Base-by-base conservation (phyloP, 2,329 filamentous ascomycete genomes). In the Penicillium sp. region DNA sequence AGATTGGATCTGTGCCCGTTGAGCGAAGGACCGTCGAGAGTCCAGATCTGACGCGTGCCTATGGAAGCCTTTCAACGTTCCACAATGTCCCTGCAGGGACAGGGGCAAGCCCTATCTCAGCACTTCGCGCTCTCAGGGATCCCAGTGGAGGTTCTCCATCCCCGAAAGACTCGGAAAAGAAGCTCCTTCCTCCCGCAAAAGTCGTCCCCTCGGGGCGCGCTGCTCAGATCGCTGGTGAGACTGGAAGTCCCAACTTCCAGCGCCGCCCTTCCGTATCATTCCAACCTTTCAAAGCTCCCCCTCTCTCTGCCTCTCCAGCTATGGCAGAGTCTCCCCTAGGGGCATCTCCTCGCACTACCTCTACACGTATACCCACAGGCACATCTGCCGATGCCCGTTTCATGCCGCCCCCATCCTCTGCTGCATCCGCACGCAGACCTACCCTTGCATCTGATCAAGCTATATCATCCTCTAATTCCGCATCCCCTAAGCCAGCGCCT, bases 271-370 rank as follows among this genome's bases (percentile, higher is more conserved):
- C 91, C 0, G 84, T 96, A 21, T 95, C 90, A 0, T 96, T 97
- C 66, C 90, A 95, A 64, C 92, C 93, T 0, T 99, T 99, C 79
- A 99, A 99, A 74, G 90, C 92, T 13, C 93, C 93, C 10, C 95
- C 93, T 1, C 79, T 97, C n/a, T 96, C 92, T 2, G 91, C 89
- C 4, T 97, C 92, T 4, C 93, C 92, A 16, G 79, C 81, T n/a
- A 74, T 78, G 29, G 74, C 77, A 4, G 76, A 79, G 39, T 75
- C 81, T 39, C 72, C 75, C 5, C 55, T 76, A 11, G 78, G 78
- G n/a, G 75, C 76, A 6, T 85, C 82, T 7, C 83, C 82, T 29
- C 77, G 81, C 56, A 79, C 75, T 22, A 77, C 76, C 2, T 62
- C 78, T 22, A 72, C 73, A 49, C 73, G 77, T 53, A 62, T 71